Conservation (phyloP, 192 early-diverging fungal species). For the Helicostylum pulchrum region DNA sequence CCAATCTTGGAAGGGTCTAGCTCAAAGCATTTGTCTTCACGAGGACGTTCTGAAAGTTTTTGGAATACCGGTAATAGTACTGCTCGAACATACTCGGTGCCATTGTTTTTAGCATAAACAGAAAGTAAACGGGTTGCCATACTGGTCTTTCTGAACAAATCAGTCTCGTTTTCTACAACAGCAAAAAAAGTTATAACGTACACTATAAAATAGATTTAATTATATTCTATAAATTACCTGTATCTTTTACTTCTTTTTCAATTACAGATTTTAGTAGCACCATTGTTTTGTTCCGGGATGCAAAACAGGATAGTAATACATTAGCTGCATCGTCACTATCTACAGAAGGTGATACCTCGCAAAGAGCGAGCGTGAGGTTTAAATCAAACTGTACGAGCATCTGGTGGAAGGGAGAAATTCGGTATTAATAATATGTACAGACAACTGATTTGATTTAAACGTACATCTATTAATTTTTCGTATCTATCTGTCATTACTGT, state of each 20-base stretch:
- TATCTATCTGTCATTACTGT: slow-evolving; percentile 60
- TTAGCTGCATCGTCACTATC: slow-evolving; percentile 76
- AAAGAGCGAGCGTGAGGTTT: slow-evolving; percentile 64
- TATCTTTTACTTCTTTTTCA: slow-evolving; percentile 66
- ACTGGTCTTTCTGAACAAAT: slow-evolving; percentile 78
- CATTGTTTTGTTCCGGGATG: slow-evolving; percentile 55
- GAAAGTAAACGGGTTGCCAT: slow-evolving; percentile 73
- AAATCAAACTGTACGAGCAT: slow-evolving; percentile 56
- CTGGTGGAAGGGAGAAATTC: slow-evolving; percentile 2
- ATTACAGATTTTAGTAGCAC: slow-evolving; percentile 64
- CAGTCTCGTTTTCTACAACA: slow-evolving; percentile 42
- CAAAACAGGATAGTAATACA: slow-evolving; percentile 67
- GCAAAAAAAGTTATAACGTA: background rate
- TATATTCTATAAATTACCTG: slow-evolving; percentile 39
- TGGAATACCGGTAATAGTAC: slow-evolving; percentile 62
- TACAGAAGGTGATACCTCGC: slow-evolving; percentile 67
- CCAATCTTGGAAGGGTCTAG: slow-evolving; percentile 72
- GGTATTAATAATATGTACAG: background rate
- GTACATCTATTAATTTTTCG: slow-evolving; percentile 59
- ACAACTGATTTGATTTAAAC: background rate
- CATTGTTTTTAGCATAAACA: slow-evolving; percentile 63
- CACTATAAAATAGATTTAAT: background rate
- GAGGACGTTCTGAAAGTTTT: slow-evolving; percentile 51
- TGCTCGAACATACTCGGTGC: slow-evolving; percentile 57
- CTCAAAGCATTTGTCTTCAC: slow-evolving; percentile 68